Evolutionary conservation across 192 early-diverging fungal species (phyloP), one percentile per base, ranked within the genome.

Genomic region (Backusella luteola): DNA sequence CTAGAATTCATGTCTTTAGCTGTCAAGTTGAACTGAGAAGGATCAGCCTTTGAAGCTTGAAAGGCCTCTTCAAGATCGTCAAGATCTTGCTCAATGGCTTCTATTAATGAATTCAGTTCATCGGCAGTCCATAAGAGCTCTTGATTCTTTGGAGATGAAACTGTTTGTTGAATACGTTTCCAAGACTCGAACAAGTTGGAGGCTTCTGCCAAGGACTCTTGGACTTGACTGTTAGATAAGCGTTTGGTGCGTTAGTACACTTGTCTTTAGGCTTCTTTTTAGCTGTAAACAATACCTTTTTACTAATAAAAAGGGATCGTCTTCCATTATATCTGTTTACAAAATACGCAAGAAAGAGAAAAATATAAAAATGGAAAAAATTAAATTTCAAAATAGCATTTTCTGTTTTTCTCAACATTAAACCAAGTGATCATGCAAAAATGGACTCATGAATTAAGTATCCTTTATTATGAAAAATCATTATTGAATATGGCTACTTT

Each of bases 31-130:
- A 88, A 88, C 21, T 81, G 74, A 12, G 81, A 66, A 46, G 87
- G 87, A 52, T 84, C 80, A 6, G 79, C 77, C 34, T 76, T 39
- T n/a, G 68, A 67, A 11, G 76, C 78, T 5, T 67, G 15, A 36
- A 90, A 82, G 1, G 89, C 81, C 73, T 87, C 86, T n/a, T 87
- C 82, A 5, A 90, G 67, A 63, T 88, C 89, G 26, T 87, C 85
- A 9, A 90, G 70, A 53, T 90, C 89, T 52, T 82, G 84, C 66
- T 79, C 81, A 15, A 90, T 81, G 34, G 74, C 82, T 66, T 79
- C 69, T 17, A 88, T 44, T 34, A 79, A 76, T 38, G 77, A 68
- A 32, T 38, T 66, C 0, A 90, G 67, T 56, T 90, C 89, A 41
- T 90, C 89, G 34, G 83, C 86, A 11, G 89, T 87, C 80, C 87